Percentiles rank a stretch among this genome's conserved stretches.
Conservation (phyloP, 2,329 filamentous ascomycete species). For the Fusarium austroafricanum region DNA sequence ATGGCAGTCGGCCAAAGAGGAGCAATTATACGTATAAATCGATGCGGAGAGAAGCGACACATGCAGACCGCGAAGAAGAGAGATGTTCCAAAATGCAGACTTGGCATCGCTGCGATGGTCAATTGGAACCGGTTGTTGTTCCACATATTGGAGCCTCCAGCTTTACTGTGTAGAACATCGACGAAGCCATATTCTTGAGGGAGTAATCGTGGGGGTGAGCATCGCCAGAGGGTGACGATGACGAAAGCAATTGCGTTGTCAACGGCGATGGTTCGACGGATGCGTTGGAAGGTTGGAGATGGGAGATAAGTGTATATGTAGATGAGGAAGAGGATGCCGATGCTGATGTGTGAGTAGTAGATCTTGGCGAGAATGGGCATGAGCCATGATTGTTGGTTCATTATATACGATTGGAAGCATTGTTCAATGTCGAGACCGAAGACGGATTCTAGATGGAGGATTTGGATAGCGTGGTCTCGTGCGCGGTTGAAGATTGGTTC, state of each 20-base stretch:
- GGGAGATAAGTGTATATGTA: conserved; percentile 61
- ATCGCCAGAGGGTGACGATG: conserved; percentile 60
- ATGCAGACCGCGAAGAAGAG: conserved; percentile 52
- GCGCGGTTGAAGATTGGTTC: conserved; percentile 53
- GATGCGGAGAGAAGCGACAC: conserved; percentile 55
- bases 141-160: conserved; percentile 50
- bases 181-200: conserved; percentile 59
- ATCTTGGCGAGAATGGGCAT: conserved; percentile 56
- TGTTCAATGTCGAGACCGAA: conserved; percentile 56
- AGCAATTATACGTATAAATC: conserved; percentile 50
- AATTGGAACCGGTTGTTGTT: conserved; percentile 59
- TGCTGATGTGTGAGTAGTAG: conserved; percentile 60
- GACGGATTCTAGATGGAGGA: conserved; percentile 53
- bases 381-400: conserved; percentile 51
- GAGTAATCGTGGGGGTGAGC: conserved; percentile 61
- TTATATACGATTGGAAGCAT: conserved; percentile 54
- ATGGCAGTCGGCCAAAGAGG: conserved; percentile 58
- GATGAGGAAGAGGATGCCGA: conserved; percentile 59
- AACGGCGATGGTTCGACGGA: conserved; percentile 60
- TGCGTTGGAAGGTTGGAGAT: conserved; percentile 52
- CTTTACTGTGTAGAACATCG: conserved; percentile 56
- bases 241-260: conserved; percentile 62
- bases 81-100: conserved; percentile 59
- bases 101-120: conserved; percentile 63
- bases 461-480: conserved; percentile 54